Evolutionary conservation across 2,329 filamentous ascomycete species (phyloP).

Genomic region (Colletotrichum sansevieriae): DNA sequence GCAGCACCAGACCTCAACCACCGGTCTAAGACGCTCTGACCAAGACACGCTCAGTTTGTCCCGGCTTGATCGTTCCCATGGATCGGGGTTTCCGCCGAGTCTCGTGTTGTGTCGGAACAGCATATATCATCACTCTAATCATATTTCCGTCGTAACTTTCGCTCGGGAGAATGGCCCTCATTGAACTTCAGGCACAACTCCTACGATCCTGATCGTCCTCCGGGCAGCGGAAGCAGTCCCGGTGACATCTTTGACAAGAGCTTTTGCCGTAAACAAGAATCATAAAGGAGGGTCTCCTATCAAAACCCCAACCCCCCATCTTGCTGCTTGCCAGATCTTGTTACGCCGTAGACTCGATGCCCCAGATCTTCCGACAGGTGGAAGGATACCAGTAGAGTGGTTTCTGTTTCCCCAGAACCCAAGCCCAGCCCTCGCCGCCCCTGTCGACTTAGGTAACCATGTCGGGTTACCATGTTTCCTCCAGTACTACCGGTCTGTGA

Average conservation of each 20-base stretch:
- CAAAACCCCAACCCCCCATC: neutral
- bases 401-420: neutral
- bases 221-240: too few relatives aligned
- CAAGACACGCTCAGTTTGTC: conserved; percentile 12
- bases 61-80: neutral
- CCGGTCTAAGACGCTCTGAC: neutral
- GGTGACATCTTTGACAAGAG: too few relatives aligned
- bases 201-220: too few relatives aligned
- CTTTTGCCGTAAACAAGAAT: too few relatives aligned
- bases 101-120: neutral
- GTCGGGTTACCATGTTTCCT: conserved; percentile 9
- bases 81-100: conserved; percentile 9
- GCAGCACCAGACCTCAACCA: neutral
- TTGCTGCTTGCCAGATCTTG: conserved; percentile 14
- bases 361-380: conserved; percentile 16
- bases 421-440: neutral
- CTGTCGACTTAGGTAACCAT: conserved; percentile 5
- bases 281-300: neutral
- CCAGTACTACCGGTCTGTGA: conserved; percentile 2
- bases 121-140: neutral
- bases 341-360: conserved; percentile 22
- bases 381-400: conserved; percentile 9
- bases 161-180: neutral
- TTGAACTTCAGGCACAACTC: too few relatives aligned
- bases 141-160: neutral